A percentile compares a stretch with the other conserved stretches of the same genome.
Evolutionary conservation across 2,329 filamentous ascomycete genomes (phyloP).

Genomic region (Monilinia polystroma): DNA sequence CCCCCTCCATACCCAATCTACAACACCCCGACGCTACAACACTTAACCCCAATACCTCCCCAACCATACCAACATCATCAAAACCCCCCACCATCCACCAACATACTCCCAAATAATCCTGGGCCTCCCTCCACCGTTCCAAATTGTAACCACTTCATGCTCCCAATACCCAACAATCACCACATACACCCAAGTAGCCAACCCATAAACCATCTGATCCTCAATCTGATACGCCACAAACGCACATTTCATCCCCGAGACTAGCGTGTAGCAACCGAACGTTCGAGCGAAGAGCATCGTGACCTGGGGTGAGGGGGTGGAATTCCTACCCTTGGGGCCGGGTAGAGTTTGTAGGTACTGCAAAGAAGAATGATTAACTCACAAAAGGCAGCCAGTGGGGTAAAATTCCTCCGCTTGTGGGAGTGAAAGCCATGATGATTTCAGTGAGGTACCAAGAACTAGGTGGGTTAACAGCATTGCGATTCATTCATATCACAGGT

Average conservation of each 20-base stretch:
- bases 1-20: too few relatives aligned
- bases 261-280: not conserved
- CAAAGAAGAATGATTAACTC: too few relatives aligned
- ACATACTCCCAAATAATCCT: not conserved
- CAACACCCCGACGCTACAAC: not conserved
- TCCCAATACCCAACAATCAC: not conserved
- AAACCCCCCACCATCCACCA: not conserved
- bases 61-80: not conserved
- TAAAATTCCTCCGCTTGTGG: too few relatives aligned
- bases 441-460: too few relatives aligned
- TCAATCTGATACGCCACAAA: not conserved
- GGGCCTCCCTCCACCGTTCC: not conserved
- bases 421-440: too few relatives aligned
- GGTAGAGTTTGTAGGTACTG: not conserved
- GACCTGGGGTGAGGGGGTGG: not conserved
- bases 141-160: not conserved
- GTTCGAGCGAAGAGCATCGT: not conserved
- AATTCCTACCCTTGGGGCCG: not conserved
- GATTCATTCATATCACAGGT: too few relatives aligned
- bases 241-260: not conserved
- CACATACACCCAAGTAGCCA: not conserved
- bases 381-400: too few relatives aligned
- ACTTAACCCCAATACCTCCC: not conserved
- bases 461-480: too few relatives aligned
- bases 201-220: too few relatives aligned